These are phyloP conservation scores for Saururus chinensis DNA, from an alignment of 164 flowering plant genomes.

Conservation along the genomic window DNA sequence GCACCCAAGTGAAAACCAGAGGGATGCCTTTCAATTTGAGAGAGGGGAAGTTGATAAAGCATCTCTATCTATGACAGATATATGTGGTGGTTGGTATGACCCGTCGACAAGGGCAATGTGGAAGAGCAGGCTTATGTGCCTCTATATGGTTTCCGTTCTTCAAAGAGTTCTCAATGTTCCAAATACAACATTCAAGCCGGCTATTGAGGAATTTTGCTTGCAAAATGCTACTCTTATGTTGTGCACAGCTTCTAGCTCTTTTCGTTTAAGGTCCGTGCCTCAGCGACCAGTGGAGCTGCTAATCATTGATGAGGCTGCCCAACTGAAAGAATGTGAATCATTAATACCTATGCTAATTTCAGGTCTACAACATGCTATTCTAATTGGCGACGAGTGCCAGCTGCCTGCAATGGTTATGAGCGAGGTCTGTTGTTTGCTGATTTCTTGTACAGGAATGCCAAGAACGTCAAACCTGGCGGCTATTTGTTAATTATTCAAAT, in stretches of 20 bases:
- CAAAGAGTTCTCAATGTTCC: slow-evolving; percentile 21
- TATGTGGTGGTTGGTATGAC: neutral
- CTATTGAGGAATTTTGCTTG: slow-evolving; percentile 17
- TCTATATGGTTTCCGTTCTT: slow-evolving; percentile 19
- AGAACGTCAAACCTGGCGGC: too few species aligned
- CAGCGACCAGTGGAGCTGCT: slow-evolving; percentile 16
- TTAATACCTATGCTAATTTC: slow-evolving; percentile 33
- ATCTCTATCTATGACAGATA: neutral
- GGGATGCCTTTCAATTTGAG: neutral
- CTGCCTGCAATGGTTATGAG: slow-evolving; percentile 46
- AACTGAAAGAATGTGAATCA: slow-evolving; percentile 50
- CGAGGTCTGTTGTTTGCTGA: slow-evolving; percentile 14
- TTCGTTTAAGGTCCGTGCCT: slow-evolving; percentile 8
- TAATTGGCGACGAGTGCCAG: slow-evolving; percentile 48
- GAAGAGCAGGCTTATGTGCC: slow-evolving; percentile 18
- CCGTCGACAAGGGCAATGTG: neutral
- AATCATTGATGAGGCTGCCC: slow-evolving; percentile 54
- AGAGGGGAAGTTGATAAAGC: too few species aligned
- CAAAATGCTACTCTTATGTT: slow-evolving; percentile 23
- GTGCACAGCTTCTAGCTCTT: slow-evolving; percentile 39
- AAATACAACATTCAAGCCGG: neutral
- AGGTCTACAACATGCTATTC: slow-evolving; percentile 30
- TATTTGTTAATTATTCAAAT: too few species aligned
- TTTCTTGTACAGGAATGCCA: too few species aligned
- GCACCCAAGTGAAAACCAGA: neutral